Conservation (phyloP, 2,329 filamentous ascomycete genomes). For the Hypoxylon sp. region DNA sequence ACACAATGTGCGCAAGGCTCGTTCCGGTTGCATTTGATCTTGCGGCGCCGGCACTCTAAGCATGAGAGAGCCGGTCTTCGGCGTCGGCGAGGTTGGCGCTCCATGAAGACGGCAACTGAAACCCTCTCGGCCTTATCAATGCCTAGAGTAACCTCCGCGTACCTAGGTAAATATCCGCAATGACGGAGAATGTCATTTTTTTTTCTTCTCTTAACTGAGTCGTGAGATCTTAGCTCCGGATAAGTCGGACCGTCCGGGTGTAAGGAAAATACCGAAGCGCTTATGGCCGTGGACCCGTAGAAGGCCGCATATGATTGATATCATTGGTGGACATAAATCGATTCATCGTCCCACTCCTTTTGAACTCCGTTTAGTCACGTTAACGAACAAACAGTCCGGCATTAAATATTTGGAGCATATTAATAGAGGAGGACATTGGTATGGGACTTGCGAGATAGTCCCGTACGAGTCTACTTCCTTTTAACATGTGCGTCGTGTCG, state of each 20-base stretch:
- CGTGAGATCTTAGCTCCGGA: constrained; percentile 18
- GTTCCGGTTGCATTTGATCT: constrained; percentile 62
- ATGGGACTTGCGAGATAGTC: not conserved
- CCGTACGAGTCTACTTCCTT: not conserved
- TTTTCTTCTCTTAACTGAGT: not conserved
- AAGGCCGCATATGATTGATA: not conserved
- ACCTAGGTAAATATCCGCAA: not conserved
- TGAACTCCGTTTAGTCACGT: constrained; percentile 16
- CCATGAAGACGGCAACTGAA: constrained; percentile 35
- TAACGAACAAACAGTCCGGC: not conserved
- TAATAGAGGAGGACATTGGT: not conserved
- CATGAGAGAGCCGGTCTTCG: constrained; percentile 59
- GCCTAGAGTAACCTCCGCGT: not conserved
- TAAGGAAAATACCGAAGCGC: constrained; percentile 28
- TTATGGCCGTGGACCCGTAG: constrained; percentile 27
- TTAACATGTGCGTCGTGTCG: not conserved
- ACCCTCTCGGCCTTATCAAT: constrained; percentile 31
- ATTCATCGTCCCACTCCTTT: not conserved
- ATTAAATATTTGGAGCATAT: not conserved
- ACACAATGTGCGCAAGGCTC: constrained; percentile 59
- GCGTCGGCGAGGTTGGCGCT: constrained; percentile 50
- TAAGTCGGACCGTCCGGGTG: not conserved
- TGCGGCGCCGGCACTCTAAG: constrained; percentile 60
- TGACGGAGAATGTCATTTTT: not conserved
- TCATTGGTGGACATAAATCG: constrained; percentile 11